Evolutionary conservation across 768 basidiomycete genomes (phyloP).

Genomic region (Punctularia strigosozonata): DNA sequence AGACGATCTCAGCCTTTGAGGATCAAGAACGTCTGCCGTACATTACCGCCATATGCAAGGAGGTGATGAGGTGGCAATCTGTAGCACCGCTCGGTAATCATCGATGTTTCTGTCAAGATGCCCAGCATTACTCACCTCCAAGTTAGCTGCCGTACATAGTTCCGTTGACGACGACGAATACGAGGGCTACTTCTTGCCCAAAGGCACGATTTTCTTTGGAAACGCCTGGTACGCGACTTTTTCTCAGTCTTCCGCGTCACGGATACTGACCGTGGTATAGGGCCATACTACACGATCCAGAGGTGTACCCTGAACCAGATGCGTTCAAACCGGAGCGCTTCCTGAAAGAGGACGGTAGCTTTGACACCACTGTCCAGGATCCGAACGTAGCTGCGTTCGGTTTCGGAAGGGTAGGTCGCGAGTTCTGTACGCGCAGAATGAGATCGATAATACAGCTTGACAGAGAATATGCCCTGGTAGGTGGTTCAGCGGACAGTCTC

Average conservation of each 20-base stretch:
- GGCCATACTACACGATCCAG: neutral
- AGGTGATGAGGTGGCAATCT: slow-evolving; percentile 10
- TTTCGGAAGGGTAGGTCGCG: neutral
- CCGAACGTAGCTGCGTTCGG: neutral
- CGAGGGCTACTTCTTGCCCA: slow-evolving; percentile 3
- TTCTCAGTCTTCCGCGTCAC: no score
- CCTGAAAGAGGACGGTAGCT: neutral
- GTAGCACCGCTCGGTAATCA: slow-evolving; percentile 5
- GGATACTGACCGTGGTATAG: no score
- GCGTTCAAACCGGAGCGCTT: neutral
- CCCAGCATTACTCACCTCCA: no score
- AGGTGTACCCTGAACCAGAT: neutral
- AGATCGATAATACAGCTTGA: no score
- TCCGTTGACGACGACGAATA: neutral
- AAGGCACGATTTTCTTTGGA: slow-evolving; percentile 1
- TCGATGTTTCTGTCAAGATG: no score
- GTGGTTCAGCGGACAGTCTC: neutral
- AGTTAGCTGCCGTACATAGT: no score
- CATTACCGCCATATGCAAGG: slow-evolving; percentile 10
- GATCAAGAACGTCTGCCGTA: slow-evolving; percentile 12
- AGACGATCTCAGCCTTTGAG: no score
- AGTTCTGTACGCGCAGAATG: neutral
- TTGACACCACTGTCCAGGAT: neutral
- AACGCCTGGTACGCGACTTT: neutral
- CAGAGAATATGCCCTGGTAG: neutral